Evolutionary conservation across 2,329 filamentous ascomycete species (phyloP).

Genomic region (Neurospora crassa): DNA sequence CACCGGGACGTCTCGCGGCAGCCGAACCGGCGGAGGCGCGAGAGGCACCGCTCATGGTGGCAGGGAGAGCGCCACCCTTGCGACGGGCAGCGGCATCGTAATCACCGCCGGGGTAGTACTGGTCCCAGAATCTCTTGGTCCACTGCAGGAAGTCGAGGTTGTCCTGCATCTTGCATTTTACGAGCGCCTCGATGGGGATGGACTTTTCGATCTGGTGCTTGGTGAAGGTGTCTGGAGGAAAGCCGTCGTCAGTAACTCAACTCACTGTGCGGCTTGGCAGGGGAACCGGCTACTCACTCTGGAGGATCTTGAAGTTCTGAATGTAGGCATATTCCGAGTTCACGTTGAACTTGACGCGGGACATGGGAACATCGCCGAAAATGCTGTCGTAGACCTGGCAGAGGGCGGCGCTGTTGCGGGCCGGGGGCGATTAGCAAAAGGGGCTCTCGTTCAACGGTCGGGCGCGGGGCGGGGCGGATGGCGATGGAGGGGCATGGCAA

Average conservation of each 20-base stretch:
- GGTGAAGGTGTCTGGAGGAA: slow-evolving; percentile 61
- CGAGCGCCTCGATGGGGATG: slow-evolving; percentile 76
- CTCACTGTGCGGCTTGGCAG: neutral
- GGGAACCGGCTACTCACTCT: slow-evolving; percentile 54
- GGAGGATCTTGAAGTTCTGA: slow-evolving; percentile 95
- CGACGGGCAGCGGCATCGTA: slow-evolving; percentile 84
- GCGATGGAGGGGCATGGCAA: slow-evolving; percentile 24
- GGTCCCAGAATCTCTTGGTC: slow-evolving; percentile 95
- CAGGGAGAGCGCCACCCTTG: slow-evolving; percentile 61
- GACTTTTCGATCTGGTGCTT: slow-evolving; percentile 84
- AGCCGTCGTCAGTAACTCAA: neutral
- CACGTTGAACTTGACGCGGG: slow-evolving; percentile 94
- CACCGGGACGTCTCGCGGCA: slow-evolving; percentile 30
- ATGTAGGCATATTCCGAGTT: slow-evolving; percentile 96
- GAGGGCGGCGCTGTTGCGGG: slow-evolving; percentile 65
- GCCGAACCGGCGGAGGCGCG: slow-evolving; percentile 27
- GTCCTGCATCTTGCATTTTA: slow-evolving; percentile 99
- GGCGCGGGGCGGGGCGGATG: slow-evolving; percentile 18
- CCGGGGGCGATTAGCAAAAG: neutral
- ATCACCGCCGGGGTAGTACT: slow-evolving; percentile 93
- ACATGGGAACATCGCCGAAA: slow-evolving; percentile 91
- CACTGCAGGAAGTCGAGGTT: slow-evolving; percentile 98
- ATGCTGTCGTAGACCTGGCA: slow-evolving; percentile 99
- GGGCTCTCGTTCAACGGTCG: neutral
- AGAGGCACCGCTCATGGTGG: slow-evolving; percentile 35